Conservation (phyloP, 1,284 basidiomycete species). For the Malassezia caprae region DNA sequence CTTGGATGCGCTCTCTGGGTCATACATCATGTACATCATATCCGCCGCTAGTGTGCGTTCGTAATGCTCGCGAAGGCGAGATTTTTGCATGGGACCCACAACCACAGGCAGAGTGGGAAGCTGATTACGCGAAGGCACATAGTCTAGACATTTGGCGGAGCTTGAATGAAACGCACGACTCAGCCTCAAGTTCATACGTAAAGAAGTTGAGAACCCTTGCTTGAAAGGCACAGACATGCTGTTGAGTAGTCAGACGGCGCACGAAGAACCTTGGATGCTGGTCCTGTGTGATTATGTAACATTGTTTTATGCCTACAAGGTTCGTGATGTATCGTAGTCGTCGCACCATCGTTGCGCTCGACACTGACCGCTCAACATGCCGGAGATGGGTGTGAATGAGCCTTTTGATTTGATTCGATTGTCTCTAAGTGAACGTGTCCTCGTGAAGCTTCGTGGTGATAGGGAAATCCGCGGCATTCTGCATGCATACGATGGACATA, state of each 20-base stretch:
- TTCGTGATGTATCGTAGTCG: neutral
- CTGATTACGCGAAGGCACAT: slow-evolving; percentile 23
- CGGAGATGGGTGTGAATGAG: slow-evolving; percentile 58
- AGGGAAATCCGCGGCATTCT: slow-evolving; percentile 82
- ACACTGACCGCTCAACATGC: slow-evolving; percentile 1
- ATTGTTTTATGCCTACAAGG: neutral
- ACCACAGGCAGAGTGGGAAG: slow-evolving; percentile 27
- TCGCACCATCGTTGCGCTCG: neutral
- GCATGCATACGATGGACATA: slow-evolving; percentile 95
- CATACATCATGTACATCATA: slow-evolving; percentile 89
- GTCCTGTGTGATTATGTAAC: neutral
- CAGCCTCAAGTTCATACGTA: neutral
- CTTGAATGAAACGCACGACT: neutral
- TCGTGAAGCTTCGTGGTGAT: slow-evolving; percentile 90
- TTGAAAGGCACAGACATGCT: neutral
- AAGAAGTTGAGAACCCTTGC: neutral
- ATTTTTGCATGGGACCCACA: slow-evolving; percentile 58
- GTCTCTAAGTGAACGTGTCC: slow-evolving; percentile 88
- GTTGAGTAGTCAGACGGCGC: neutral
- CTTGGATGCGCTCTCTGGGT: slow-evolving; percentile 31
- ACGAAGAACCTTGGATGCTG: neutral
- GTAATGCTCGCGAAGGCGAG: slow-evolving; percentile 76
- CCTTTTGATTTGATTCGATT: slow-evolving; percentile 96
- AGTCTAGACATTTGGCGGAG: neutral
- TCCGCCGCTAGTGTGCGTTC: slow-evolving; percentile 69